Conservation (phyloP, 257 asterid species). For the Asclepias syriaca region DNA sequence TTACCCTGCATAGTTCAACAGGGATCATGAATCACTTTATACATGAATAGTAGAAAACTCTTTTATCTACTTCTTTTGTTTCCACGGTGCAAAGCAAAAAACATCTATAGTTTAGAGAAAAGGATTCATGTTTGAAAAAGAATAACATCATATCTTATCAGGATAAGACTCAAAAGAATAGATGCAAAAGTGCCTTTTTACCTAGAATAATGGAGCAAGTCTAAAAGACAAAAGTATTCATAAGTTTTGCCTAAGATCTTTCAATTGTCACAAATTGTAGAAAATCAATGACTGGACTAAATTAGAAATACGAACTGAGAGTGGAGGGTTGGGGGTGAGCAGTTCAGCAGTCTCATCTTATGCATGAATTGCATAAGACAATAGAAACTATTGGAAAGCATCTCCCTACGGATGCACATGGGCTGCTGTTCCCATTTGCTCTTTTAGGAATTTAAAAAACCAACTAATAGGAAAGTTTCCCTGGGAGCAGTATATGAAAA, state of each 20-base stretch:
- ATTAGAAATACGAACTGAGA: background rate
- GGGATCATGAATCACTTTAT: slow-evolving; percentile 1
- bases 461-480: background rate
- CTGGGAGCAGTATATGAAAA: background rate
- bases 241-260: background rate
- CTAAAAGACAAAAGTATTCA: background rate
- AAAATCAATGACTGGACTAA: background rate
- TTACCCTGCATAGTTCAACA: background rate
- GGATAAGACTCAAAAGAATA: background rate
- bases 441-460: background rate
- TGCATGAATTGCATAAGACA: background rate
- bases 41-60: background rate
- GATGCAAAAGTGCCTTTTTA: background rate
- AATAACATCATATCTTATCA: slow-evolving; percentile 1
- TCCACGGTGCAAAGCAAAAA: background rate
- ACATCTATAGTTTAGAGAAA: background rate
- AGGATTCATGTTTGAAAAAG: background rate
- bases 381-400: background rate
- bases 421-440: background rate
- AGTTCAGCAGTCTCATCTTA: background rate
- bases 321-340: background rate
- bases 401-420: background rate
- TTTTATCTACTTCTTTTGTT: background rate
- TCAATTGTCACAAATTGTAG: background rate
- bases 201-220: slow-evolving; percentile 5